phyloP scores from a whole-genome alignment of 495 filamentous ascomycete genomes.

The Xylaria bambusicola region DNA sequence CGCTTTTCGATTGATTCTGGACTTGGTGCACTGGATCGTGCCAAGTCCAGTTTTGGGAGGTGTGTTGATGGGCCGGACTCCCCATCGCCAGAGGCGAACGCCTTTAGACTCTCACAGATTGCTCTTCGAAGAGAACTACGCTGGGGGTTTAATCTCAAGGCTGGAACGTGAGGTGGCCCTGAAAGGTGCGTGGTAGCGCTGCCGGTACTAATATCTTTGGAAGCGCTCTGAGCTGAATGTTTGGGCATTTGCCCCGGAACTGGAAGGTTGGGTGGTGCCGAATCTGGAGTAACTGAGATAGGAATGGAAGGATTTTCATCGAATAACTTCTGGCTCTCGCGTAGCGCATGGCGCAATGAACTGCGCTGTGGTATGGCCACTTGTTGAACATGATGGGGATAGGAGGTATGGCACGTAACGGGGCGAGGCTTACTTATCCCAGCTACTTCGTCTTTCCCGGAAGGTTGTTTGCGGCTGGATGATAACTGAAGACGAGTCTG shows the following conservation, averaged over 20 bases:
- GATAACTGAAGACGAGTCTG: not conserved
- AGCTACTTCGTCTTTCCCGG: not conserved
- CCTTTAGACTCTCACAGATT: not conserved
- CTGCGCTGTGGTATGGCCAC: slow-evolving; percentile 14
- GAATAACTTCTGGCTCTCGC: slow-evolving; percentile 6
- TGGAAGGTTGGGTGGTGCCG: not conserved
- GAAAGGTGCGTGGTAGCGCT: not conserved
- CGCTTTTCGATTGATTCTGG: not conserved
- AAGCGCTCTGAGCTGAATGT: not conserved
- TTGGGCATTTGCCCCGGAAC: not conserved
- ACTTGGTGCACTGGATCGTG: not conserved
- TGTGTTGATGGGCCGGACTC: not conserved
- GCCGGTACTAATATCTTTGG: not conserved
- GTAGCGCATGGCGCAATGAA: slow-evolving; percentile 21
- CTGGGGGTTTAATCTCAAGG: not conserved
- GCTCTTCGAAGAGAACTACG: slow-evolving; percentile 1
- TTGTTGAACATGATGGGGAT: not conserved
- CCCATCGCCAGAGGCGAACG: not conserved
- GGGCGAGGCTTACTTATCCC: not conserved
- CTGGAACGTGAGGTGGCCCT: not conserved
- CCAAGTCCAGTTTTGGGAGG: not conserved
- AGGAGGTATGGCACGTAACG: not conserved
- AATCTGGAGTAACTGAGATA: not conserved
- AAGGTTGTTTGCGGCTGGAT: not conserved
- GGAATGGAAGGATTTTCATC: not conserved